Conservation (phyloP, 2,329 filamentous ascomycete species). For the Leptographium lundbergii region DNA sequence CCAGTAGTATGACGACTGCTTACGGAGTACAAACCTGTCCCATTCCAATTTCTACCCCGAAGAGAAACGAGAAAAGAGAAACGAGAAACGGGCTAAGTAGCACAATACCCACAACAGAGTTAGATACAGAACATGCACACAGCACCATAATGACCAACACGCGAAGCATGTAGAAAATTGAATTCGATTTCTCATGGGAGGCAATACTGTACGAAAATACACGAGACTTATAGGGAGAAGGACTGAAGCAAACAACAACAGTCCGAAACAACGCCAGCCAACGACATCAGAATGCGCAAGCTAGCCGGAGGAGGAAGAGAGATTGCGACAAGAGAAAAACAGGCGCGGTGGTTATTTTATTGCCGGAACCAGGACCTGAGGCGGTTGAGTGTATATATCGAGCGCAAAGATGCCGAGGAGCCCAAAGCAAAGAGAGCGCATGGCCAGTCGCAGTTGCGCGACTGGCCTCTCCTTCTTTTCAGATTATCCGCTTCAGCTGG, state of each 20-base stretch:
- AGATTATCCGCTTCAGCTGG: conserved; percentile 18
- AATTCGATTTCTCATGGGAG: conserved; percentile 8
- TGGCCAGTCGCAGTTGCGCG: background rate
- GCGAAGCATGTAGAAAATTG: background rate
- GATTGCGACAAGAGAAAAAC: background rate
- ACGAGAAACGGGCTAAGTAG: too few species aligned
- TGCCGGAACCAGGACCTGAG: background rate
- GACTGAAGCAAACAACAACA: background rate
- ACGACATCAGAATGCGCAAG: background rate
- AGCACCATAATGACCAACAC: background rate
- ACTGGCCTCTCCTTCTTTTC: conserved; percentile 12
- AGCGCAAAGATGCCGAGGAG: background rate
- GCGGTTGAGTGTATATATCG: background rate
- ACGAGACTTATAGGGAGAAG: conserved; percentile 3
- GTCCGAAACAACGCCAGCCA: background rate
- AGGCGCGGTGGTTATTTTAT: background rate
- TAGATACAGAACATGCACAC: background rate
- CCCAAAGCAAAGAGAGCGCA: background rate
- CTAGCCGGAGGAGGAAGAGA: background rate
- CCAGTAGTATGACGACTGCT: too few species aligned
- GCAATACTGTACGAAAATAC: conserved; percentile 7
- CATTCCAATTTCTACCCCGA: too few species aligned
- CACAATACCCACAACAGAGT: background rate
- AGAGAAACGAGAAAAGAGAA: too few species aligned
- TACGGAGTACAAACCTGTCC: too few species aligned